These are phyloP conservation scores for Penicillium sp. DNA, from an alignment of 2,329 filamentous ascomycete genomes.

Conservation along the genomic window DNA sequence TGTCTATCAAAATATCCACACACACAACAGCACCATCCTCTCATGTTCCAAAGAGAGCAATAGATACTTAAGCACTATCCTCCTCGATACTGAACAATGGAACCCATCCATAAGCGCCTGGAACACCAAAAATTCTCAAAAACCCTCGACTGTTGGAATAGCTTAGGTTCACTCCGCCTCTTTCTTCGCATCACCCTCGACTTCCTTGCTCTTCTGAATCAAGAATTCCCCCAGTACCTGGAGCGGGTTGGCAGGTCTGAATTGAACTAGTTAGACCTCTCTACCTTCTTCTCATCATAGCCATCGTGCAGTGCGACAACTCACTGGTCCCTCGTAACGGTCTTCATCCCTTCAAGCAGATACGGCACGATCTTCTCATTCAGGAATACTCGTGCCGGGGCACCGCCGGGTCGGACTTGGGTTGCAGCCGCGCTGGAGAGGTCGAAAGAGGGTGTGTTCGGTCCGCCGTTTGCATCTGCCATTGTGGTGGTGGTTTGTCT, in stretches of 20 bases:
- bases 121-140: neutral
- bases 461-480: constrained; percentile 34
- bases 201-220: constrained; percentile 69
- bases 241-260: constrained; percentile 70
- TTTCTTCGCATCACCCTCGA: constrained; percentile 56
- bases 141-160: neutral
- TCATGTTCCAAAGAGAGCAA: neutral
- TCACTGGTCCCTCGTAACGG: constrained; percentile 72
- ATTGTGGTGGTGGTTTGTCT: constrained; percentile 23
- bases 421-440: constrained; percentile 57
- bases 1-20: neutral
- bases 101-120: neutral
- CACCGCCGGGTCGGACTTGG: constrained; percentile 68
- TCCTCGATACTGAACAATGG: no score
- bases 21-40: neutral
- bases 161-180: constrained; percentile 18
- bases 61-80: neutral
- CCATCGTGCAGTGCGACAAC: constrained; percentile 45
- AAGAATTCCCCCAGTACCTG: constrained; percentile 73
- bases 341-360: constrained; percentile 76
- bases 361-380: constrained; percentile 73
- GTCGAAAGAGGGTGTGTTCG: constrained; percentile 35
- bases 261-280: neutral
- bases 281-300: neutral
- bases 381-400: constrained; percentile 72